Base-by-base conservation (phyloP, 768 basidiomycete species). In the Podaxis sp. region DNA sequence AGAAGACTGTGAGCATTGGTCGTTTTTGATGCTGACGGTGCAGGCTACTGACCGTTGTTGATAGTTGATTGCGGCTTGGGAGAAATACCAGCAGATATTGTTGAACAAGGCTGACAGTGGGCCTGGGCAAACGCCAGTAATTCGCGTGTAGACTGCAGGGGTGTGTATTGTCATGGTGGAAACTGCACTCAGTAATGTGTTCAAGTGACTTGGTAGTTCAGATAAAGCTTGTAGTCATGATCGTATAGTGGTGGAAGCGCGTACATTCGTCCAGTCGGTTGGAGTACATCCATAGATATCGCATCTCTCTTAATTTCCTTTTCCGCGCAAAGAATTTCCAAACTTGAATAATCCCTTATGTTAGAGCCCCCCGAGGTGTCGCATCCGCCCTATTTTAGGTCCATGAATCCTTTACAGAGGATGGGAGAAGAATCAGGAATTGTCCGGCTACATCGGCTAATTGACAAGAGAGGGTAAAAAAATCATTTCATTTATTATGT, bases 11-110 rank as follows among this genome's bases (percentile, higher is more conserved):
- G 36, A 59, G 82, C 68, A 13, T 38, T 37, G 17, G 2, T 24
- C 40, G 33, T 9, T 46, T 65, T 8, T 54, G 8, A 27, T 24
- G 27, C 29, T 50, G 11, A 15, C 12, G 66, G 55, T 57, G 22
- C 33, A 0, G 5, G 2, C 54, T 8, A 24, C 19, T 63, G n/a
- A 68, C 61, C 47, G 22, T 27, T 49, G 63, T 38, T 66, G 3
- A 6, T 12, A 94, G 89, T 75, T 95, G 58, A 91, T 96, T 55
- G 70, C 76, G 11, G 77, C 82, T 37, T 96, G 92, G 92, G 94
- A 94, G 73, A 82, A 78, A 60, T 94, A 93, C 69, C 94, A 95
- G 71, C 86, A 86, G 37, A 76, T 79, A 61, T 71, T 96, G 40
- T 71, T 94, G 69, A 88, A 82, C 66, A 79, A 77, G 46, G 75